Evolutionary conservation across 495 filamentous ascomycete species (phyloP), one percentile per base, ranked within the genome.

Genomic region (Penicillium lagena): DNA sequence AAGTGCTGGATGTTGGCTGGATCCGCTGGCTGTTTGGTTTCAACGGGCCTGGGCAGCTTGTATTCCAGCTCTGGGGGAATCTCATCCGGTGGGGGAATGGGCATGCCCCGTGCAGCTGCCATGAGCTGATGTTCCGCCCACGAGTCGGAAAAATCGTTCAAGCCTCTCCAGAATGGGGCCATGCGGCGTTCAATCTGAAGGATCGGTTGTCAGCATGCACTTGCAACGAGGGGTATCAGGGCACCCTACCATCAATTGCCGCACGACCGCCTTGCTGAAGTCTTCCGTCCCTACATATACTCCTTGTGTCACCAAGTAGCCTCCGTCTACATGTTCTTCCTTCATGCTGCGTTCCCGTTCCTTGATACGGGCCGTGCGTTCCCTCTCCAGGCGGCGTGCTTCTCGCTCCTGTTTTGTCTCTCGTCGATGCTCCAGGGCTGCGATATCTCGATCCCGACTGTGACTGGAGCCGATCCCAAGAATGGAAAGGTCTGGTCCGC

Each of bases 111-210:
- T 22, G 86, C 93, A 14, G 87, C 91, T 33, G 94, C 90, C 60
- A 96, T 84, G 12, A 98, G 79, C 63, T 98, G 91, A 56, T 87
- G 79, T 51, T 98, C 93, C 4, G 88, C 86, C 93, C 93, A 98
- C 42, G 84, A 83, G 34, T 88, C 82, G 5, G 80, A 81, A 51
- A 91, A 84, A 54, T 98, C 91, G 50, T 95, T 85, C 9, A 98
- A 72, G 3, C 94, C 93, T 62, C 85, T 82, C 86, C 90, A 98
- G 56, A 98, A 97, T 0, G 93, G 93, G 15, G 93, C 91, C 44
- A 98, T 63, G 46, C 87, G 83, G 46, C 93, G 80, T 66, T 97
- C 93, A 62, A 97, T 89, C 89, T 95, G 61, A 3, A 29, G 10
- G 30, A 42, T 55, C 36, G 58, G 52, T 29, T 51, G 59, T 35